phyloP scores from a whole-genome alignment of 805 yeast genomes.

The Metschnikowia lachancei region DNA sequence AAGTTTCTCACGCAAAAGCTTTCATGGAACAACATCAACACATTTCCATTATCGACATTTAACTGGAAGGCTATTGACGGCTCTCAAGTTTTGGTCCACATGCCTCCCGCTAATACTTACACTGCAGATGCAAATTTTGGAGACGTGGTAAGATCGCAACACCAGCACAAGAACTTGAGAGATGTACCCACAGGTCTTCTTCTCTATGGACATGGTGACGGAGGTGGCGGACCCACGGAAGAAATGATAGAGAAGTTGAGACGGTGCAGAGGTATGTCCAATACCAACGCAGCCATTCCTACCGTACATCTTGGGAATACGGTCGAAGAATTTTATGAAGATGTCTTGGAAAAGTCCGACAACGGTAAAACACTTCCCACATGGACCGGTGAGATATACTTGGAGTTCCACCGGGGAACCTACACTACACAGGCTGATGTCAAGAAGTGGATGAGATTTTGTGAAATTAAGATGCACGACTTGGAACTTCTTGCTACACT shows the following conservation, averaged over 20 bases:
- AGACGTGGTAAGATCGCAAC: slow-evolving; percentile 77
- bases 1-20: slow-evolving; percentile 89
- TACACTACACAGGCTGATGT: slow-evolving; percentile 91
- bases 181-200: slow-evolving; percentile 78
- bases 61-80: slow-evolving; percentile 97
- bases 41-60: slow-evolving; percentile 85
- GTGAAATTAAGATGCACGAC: slow-evolving; percentile 79
- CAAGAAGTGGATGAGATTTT: slow-evolving; percentile 72
- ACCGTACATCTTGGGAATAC: slow-evolving; percentile 73
- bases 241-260: slow-evolving; percentile 92
- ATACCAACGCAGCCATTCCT: slow-evolving; percentile 78
- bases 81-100: slow-evolving; percentile 87
- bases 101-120: slow-evolving; percentile 97
- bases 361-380: slow-evolving; percentile 69
- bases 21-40: slow-evolving; percentile 94
- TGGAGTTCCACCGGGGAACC: slow-evolving; percentile 96
- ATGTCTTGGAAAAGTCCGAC: slow-evolving; percentile 58
- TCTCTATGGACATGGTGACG: slow-evolving; percentile 92
- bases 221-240: slow-evolving; percentile 97
- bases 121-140: slow-evolving; percentile 93
- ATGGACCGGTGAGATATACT: slow-evolving; percentile 91
- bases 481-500: slow-evolving; percentile 79
- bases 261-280: slow-evolving; percentile 83
- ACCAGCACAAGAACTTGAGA: slow-evolving; percentile 80
- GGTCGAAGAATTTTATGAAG: slow-evolving; percentile 77